These are phyloP conservation scores for Oryza coarctata DNA, from an alignment of 176 grass and related monocot species.

Conservation along the genomic window DNA sequence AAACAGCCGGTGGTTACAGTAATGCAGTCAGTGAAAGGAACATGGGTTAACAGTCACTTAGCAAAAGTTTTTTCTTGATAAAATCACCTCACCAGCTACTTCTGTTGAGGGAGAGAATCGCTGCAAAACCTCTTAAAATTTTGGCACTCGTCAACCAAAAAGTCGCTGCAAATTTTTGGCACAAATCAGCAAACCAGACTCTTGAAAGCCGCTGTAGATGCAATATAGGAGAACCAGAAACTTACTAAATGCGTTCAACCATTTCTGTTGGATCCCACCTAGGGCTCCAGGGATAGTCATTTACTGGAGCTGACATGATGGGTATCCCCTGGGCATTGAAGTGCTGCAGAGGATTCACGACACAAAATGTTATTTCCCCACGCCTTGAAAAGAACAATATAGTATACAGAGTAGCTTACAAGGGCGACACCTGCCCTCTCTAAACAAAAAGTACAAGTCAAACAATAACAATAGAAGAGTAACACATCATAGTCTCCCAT, in stretches of 20 bases:
- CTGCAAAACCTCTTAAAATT: slow-evolving; percentile 88
- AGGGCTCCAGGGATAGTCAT: slow-evolving; percentile 96
- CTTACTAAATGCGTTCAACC: slow-evolving; percentile 93
- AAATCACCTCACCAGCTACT: slow-evolving; percentile 38
- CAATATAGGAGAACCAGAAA: not conserved
- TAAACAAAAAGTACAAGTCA: not conserved
- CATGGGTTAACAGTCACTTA: not conserved
- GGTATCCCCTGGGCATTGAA: slow-evolving; percentile 65
- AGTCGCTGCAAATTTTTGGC: slow-evolving; percentile 57
- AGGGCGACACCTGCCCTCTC: not conserved
- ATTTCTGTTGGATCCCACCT: slow-evolving; percentile 73
- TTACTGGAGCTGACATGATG: slow-evolving; percentile 58
- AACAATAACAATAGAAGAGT: not conserved
- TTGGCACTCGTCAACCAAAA: slow-evolving; percentile 70
- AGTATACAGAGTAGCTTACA: not conserved
- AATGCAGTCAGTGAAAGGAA: not conserved
- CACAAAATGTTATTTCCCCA: not conserved
- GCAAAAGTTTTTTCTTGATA: not conserved
- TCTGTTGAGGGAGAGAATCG: slow-evolving; percentile 48
- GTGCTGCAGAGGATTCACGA: slow-evolving; percentile 50
- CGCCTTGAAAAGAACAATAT: not conserved
- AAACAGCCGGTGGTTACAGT: not conserved
- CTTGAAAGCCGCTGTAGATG: slow-evolving; percentile 12
- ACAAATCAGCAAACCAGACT: not conserved
- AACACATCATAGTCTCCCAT: not conserved